Evolutionary conservation across 257 asterid species (phyloP), one percentile per base, ranked within the genome.

Genomic region (Plantago ovata): DNA sequence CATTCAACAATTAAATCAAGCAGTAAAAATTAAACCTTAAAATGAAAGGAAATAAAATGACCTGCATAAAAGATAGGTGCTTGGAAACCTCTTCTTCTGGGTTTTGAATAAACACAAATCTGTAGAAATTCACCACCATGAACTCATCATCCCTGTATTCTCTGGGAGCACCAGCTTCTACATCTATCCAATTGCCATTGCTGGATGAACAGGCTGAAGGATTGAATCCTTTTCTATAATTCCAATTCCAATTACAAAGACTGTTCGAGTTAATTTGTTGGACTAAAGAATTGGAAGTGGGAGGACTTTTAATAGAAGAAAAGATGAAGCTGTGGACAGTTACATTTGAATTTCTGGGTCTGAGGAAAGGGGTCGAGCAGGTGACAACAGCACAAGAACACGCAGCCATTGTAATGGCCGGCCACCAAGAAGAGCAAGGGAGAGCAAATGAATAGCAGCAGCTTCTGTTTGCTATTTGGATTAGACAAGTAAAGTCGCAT

Each of bases 21-120:
- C 28, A 57, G 10, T 20, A 56, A 41, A 39, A 39, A 43, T 32
- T 4, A 49, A 11, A 50, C 3, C 28, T 5, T 16, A 28, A 36
- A 36, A n/a, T 9, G 4, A 44, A 32, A 42, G n/a, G 16, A 24
- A 19, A 46, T 13, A 44, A 38, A 18, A 13, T 7, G 10, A 75
- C 98, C 98, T 92, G 83, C 79, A 92, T 68, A 58, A 88, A 92
- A n/a, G 85, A 69, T 40, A 88, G 87, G 81, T 92, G 98, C 48
- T 80, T 82, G 22, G 82, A 69, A 49, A 85, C 73, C 67, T 80
- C 91, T 47, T 70, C 79, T 68, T 77, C 72, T 15, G 98, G 97
- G 75, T 88, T 82, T 38, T 80, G 12, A 51, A 92, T 62, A 54
- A 53, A 75, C 60, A 81, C 93, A 65, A 92, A 82, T 16, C 77